Percentiles rank a stretch among this genome's conserved stretches.
Evolutionary conservation across 768 basidiomycete genomes (phyloP).

Genomic region (Russula dissimulans): DNA sequence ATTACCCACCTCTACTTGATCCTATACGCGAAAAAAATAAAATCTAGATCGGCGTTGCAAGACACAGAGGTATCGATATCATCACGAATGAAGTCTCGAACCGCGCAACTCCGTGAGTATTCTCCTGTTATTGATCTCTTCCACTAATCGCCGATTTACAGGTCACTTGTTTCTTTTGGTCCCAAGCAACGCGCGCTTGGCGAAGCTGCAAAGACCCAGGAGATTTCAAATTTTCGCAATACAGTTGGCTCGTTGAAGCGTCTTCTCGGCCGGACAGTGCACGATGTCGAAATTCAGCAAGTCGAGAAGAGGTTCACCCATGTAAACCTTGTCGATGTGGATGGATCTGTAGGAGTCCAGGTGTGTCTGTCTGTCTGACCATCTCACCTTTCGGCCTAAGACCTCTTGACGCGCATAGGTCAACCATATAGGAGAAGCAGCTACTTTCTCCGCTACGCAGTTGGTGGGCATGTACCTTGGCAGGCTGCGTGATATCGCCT

Average conservation of each 20-base stretch:
- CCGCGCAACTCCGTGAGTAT: constrained; percentile 84
- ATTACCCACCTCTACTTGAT: not conserved
- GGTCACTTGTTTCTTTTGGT: constrained; percentile 92
- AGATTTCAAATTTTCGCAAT: constrained; percentile 97
- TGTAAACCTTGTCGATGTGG: constrained; percentile 75
- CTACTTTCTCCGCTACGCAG: constrained; percentile 79
- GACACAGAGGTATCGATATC: constrained; percentile 96
- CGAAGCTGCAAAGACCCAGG: constrained; percentile 93
- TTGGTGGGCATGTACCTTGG: constrained; percentile 85
- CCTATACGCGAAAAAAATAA: constrained; percentile 17
- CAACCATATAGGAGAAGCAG: constrained; percentile 74
- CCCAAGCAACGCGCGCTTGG: constrained; percentile 86
- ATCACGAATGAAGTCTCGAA: constrained; percentile 98
- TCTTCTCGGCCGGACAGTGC: constrained; percentile 70
- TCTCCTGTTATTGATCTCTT: not conserved
- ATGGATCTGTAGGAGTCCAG: constrained; percentile 77
- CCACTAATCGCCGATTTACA: constrained; percentile 25
- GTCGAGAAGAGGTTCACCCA: constrained; percentile 89
- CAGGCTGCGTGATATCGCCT: constrained; percentile 82
- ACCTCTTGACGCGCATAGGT: constrained; percentile 43
- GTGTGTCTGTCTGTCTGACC: constrained; percentile 36
- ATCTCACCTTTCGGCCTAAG: constrained; percentile 15
- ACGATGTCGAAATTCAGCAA: constrained; percentile 73
- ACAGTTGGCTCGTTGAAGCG: constrained; percentile 91
- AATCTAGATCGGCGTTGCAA: constrained; percentile 82